These are phyloP conservation scores for Cladophialophora chaetospira DNA, from an alignment of 2,329 filamentous ascomycete species.

Conservation along the genomic window DNA sequence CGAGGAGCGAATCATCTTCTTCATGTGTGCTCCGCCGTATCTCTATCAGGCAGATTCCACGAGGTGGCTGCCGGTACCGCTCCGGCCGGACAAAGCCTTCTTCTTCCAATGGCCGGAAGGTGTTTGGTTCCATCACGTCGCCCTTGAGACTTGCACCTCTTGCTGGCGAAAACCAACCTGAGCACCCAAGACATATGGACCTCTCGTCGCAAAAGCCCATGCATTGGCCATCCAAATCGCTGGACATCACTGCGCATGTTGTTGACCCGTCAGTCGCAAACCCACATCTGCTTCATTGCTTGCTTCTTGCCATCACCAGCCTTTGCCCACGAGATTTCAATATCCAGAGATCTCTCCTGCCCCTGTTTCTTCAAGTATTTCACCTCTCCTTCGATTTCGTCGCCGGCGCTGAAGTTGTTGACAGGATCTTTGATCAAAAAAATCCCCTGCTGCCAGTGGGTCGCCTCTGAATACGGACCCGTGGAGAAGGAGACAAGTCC, in stretches of 20 bases:
- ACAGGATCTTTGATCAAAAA: slow-evolving; percentile 61
- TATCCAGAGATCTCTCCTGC: slow-evolving; percentile 68
- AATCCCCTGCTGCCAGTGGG: slow-evolving; percentile 89
- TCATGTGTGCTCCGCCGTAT: neutral
- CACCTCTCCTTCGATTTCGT: slow-evolving; percentile 66
- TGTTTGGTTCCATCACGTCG: too few species aligned
- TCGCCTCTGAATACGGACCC: slow-evolving; percentile 72
- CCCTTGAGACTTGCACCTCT: too few species aligned
- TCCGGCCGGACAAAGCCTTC: neutral
- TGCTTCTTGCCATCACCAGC: slow-evolving; percentile 34
- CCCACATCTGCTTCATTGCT: slow-evolving; percentile 46
- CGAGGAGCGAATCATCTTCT: neutral
- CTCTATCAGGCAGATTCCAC: neutral
- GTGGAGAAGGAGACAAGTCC: slow-evolving; percentile 81
- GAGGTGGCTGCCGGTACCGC: neutral
- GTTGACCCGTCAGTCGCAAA: slow-evolving; percentile 38
- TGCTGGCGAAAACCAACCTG: too few species aligned
- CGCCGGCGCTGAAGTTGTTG: slow-evolving; percentile 53
- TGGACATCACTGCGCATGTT: too few species aligned
- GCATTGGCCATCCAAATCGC: too few species aligned
- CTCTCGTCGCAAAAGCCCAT: too few species aligned
- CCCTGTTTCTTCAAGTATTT: slow-evolving; percentile 69
- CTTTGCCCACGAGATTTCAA: slow-evolving; percentile 64
- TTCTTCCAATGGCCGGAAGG: too few species aligned
- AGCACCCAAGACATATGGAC: too few species aligned